Evolutionary conservation across 2,329 filamentous ascomycete genomes (phyloP).

Genomic region (Thielaviopsis euricoi): DNA sequence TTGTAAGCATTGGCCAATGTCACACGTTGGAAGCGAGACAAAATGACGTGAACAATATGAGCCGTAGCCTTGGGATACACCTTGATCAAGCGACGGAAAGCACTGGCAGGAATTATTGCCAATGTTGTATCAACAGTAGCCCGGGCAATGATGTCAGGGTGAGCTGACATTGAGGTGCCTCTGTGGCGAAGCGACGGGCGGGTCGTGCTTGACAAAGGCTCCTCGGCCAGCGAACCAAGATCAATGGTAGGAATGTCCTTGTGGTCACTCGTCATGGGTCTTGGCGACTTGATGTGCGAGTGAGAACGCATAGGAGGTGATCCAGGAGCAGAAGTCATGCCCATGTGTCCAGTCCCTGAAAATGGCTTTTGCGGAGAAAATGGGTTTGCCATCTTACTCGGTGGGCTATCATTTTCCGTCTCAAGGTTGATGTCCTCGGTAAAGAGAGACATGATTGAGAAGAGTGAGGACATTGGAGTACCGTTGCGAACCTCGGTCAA

Average conservation of each 20-base stretch:
- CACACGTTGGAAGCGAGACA: slow-evolving; percentile 85
- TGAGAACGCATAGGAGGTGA: slow-evolving; percentile 5
- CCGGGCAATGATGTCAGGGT: slow-evolving; percentile 92
- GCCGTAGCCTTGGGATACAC: slow-evolving; percentile 93
- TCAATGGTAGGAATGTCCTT: slow-evolving; percentile 14
- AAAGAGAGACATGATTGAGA: slow-evolving; percentile 92
- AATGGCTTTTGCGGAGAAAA: slow-evolving; percentile 3
- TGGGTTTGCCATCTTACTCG: background rate
- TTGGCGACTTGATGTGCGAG: background rate
- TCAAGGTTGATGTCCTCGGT: slow-evolving; percentile 83
- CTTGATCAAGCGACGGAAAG: slow-evolving; percentile 79
- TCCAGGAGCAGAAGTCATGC: slow-evolving; percentile 6
- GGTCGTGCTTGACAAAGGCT: background rate
- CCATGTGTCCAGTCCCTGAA: background rate
- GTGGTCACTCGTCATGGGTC: background rate
- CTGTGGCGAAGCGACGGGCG: slow-evolving; percentile 17
- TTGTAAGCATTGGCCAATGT: slow-evolving; percentile 89
- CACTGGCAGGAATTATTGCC: slow-evolving; percentile 92
- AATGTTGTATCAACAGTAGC: slow-evolving; percentile 95
- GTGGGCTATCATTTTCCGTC: slow-evolving; percentile 43
- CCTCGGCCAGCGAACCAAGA: background rate
- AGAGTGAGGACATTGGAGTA: slow-evolving; percentile 93
- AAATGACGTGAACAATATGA: slow-evolving; percentile 93
- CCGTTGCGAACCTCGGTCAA: slow-evolving; percentile 96
- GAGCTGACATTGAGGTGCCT: slow-evolving; percentile 54